These are phyloP conservation scores for Eimeria necatrix DNA, from an alignment of 169 alveolate species.

Conservation along the genomic window DNA sequence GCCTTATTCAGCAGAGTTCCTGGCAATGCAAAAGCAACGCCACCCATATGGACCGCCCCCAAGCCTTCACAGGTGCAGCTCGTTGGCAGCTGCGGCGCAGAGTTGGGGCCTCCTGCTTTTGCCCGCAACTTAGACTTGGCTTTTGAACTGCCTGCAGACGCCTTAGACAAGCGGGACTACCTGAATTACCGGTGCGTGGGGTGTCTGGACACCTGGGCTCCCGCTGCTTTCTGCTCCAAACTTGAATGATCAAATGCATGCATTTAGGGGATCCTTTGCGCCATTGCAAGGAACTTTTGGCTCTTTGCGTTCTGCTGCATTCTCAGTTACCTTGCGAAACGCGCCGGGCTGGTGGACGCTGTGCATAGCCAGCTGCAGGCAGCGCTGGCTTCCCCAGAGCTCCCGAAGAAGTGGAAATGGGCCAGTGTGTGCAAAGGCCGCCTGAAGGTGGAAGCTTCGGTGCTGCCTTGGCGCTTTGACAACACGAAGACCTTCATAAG, in stretches of 20 bases:
- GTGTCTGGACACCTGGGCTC: background rate
- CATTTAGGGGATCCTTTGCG: background rate
- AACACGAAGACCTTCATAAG: slow-evolving; percentile 39
- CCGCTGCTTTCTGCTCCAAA: background rate
- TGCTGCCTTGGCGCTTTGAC: slow-evolving; percentile 68
- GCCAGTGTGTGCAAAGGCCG: slow-evolving; percentile 27
- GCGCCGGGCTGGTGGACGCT: slow-evolving; percentile 63
- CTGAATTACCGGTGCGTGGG: slow-evolving; percentile 54
- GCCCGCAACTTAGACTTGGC: slow-evolving; percentile 64
- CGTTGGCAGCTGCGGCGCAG: slow-evolving; percentile 67
- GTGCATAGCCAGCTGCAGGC: slow-evolving; percentile 54
- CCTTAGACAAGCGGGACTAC: slow-evolving; percentile 37
- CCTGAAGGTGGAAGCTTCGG: slow-evolving; percentile 56
- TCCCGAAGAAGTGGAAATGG: slow-evolving; percentile 26
- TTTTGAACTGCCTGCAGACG: slow-evolving; percentile 48
- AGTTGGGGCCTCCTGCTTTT: slow-evolving; percentile 46
- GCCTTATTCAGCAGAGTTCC: slow-evolving; percentile 44
- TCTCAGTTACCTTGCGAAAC: slow-evolving; percentile 67
- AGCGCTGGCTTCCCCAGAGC: slow-evolving; percentile 48
- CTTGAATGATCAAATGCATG: slow-evolving; percentile 2
- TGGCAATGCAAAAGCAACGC: slow-evolving; percentile 16
- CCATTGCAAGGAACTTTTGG: background rate
- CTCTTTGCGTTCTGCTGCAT: background rate
- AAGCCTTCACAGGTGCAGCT: slow-evolving; percentile 23
- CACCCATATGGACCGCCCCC: slow-evolving; percentile 34